phyloP scores from a whole-genome alignment of 225 moss, liverwort and hornwort genomes.

The Neckera pumila region DNA sequence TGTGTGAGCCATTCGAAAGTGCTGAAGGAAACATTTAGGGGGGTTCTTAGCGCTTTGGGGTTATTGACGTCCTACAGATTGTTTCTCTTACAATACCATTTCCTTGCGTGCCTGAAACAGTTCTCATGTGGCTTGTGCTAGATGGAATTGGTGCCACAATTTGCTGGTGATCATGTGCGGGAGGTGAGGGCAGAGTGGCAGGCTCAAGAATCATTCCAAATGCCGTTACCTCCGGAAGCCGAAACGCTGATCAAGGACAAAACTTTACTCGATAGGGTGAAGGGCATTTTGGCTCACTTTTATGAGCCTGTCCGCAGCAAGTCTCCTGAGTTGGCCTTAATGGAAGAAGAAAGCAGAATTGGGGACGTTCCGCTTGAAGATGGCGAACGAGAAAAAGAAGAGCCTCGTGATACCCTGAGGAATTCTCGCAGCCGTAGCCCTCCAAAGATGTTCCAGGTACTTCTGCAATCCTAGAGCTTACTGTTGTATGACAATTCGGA shows the following conservation, averaged over 20 bases:
- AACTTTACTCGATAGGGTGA: constrained; percentile 56
- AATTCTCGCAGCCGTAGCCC: neutral
- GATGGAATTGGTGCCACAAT: constrained; percentile 96
- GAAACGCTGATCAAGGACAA: constrained; percentile 81
- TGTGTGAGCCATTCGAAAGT: neutral
- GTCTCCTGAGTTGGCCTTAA: constrained; percentile 5
- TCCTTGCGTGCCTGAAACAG: neutral
- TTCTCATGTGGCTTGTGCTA: neutral
- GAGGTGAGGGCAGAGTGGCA: constrained; percentile 92
- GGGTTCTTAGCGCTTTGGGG: neutral
- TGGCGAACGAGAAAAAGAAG: neutral
- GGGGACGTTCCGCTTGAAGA: neutral
- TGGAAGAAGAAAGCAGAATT: neutral
- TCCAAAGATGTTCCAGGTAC: constrained; percentile 36
- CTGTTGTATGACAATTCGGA: neutral
- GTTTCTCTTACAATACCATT: neutral
- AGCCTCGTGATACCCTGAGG: neutral
- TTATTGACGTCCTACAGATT: neutral
- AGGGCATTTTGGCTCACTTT: constrained; percentile 25
- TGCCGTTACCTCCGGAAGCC: constrained; percentile 60
- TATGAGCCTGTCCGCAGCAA: neutral
- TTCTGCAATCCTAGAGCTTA: neutral
- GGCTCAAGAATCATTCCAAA: constrained; percentile 52
- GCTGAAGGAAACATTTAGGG: neutral
- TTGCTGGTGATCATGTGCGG: constrained; percentile 87